These are phyloP conservation scores for Castanea sativa DNA, from an alignment of 306 rosid species.

Conservation along the genomic window DNA sequence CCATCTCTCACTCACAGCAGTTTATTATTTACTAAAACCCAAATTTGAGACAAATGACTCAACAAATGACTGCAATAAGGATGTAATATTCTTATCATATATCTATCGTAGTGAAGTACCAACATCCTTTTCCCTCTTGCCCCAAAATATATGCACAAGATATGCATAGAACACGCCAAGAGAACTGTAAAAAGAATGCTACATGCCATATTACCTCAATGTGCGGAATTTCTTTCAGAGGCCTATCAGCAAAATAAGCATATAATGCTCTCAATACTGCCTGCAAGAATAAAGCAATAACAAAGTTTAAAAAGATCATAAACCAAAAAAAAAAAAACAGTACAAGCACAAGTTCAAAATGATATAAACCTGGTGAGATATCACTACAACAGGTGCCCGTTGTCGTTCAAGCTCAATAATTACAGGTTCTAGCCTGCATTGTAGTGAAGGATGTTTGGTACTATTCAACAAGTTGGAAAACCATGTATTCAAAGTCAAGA, in stretches of 20 bases:
- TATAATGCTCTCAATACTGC: constrained; percentile 97
- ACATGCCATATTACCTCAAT: constrained; percentile 61
- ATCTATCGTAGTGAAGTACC: background rate
- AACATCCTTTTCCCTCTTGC: background rate
- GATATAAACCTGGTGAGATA: constrained; percentile 79
- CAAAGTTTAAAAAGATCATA: constrained; percentile 13
- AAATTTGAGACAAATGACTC: no score
- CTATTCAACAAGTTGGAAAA: constrained; percentile 8
- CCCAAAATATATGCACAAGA: background rate
- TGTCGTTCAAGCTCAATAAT: constrained; percentile 98
- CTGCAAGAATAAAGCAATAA: constrained; percentile 39
- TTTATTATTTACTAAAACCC: no score
- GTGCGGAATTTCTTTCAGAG: constrained; percentile 91
- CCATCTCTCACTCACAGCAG: no score
- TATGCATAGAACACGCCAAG: background rate
- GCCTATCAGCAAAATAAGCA: constrained; percentile 97
- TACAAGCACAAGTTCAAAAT: constrained; percentile 5
- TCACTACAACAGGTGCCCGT: constrained; percentile 96
- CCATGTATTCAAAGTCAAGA: background rate
- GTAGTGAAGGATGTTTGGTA: background rate
- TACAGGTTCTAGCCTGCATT: constrained; percentile 94
- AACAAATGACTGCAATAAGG: background rate
- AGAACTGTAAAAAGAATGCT: background rate
- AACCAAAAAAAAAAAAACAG: background rate
- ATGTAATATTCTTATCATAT: background rate